Evolutionary conservation across 1,139 yeast genomes (phyloP).

Genomic region (Nematodospora anomalae): DNA sequence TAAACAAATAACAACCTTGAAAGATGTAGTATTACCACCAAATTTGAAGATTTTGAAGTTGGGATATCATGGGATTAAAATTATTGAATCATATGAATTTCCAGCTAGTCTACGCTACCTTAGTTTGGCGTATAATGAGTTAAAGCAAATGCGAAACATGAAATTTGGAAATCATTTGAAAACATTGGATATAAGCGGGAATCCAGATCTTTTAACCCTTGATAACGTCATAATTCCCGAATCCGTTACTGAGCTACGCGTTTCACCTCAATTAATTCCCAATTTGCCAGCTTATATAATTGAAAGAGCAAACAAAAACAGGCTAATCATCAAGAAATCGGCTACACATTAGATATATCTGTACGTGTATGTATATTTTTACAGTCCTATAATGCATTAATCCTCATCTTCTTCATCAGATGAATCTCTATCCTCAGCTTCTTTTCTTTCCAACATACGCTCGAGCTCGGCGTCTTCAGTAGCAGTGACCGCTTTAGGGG

Average conservation of each 20-base stretch:
- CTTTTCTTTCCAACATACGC: conserved; percentile 71
- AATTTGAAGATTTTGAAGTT: conserved; percentile 36
- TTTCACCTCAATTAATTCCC: conserved; percentile 37
- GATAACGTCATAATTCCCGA: conserved; percentile 43
- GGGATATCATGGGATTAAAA: conserved; percentile 43
- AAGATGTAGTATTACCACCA: conserved; percentile 44
- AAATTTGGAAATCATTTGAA: conserved; percentile 37
- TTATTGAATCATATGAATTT: conserved; percentile 42
- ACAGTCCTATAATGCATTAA: not conserved
- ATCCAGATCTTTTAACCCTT: conserved; percentile 39
- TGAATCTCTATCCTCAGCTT: conserved; percentile 47
- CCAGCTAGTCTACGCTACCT: conserved; percentile 34
- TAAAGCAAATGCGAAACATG: conserved; percentile 38
- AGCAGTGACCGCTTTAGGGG: conserved; percentile 98
- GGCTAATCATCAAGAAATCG: conserved; percentile 31
- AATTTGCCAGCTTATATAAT: conserved; percentile 41
- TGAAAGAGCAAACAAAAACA: conserved; percentile 42
- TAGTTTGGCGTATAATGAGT: conserved; percentile 42
- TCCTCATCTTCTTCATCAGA: conserved; percentile 48
- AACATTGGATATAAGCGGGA: conserved; percentile 44
- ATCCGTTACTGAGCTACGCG: conserved; percentile 35
- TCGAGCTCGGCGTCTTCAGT: conserved; percentile 98
- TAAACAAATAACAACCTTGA: conserved; percentile 43
- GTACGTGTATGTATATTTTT: not conserved
- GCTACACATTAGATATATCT: conserved; percentile 2